These are phyloP conservation scores for Cicer arietinum DNA, from an alignment of 306 rosid species.

Conservation along the genomic window DNA sequence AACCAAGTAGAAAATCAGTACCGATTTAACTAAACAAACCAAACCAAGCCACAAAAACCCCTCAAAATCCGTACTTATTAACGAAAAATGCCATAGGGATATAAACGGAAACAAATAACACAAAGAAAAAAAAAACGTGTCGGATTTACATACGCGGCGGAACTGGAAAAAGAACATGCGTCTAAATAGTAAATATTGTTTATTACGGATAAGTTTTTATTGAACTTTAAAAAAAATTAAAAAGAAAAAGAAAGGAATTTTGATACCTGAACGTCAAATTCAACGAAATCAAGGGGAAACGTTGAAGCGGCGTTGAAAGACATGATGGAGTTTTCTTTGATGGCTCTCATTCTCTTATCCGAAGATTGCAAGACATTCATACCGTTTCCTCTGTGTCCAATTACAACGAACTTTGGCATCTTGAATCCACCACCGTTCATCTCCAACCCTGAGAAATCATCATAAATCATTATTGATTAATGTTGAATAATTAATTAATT, in stretches of 20 bases:
- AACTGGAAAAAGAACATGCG: neutral
- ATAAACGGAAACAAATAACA: conserved; percentile 1
- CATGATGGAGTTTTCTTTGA: conserved; percentile 75
- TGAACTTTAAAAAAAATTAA: neutral
- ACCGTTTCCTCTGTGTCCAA: conserved; percentile 85
- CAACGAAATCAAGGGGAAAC: conserved; percentile 69
- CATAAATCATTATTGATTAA: no score
- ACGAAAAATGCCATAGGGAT: conserved; percentile 14
- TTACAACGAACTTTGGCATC: conserved; percentile 59
- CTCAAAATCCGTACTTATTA: neutral
- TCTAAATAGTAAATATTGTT: neutral
- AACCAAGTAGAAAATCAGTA: conserved; percentile 42
- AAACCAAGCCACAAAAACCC: neutral
- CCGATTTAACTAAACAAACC: neutral
- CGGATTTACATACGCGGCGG: neutral
- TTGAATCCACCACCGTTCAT: conserved; percentile 24
- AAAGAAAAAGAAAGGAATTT: neutral
- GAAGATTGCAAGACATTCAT: conserved; percentile 75
- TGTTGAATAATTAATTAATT: no score
- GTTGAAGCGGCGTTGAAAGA: conserved; percentile 69
- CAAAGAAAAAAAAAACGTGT: neutral
- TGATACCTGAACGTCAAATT: conserved; percentile 84
- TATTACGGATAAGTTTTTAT: neutral
- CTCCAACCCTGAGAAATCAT: conserved; percentile 23
- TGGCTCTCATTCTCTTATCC: conserved; percentile 61